phyloP scores from a whole-genome alignment of 75 land plant genomes.

The Gnetum montanum region DNA sequence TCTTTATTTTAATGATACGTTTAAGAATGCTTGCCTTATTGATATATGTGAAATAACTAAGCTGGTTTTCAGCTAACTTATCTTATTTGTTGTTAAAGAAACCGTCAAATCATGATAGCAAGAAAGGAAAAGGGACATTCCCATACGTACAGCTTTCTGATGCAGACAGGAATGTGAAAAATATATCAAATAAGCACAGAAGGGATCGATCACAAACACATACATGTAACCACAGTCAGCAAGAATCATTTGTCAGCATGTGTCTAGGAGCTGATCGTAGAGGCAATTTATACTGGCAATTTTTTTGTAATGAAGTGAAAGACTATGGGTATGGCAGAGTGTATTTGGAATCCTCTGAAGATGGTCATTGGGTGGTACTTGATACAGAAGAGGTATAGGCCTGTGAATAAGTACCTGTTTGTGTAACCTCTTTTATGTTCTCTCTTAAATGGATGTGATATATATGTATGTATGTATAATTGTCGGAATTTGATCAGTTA shows the following conservation, averaged over 20 bases:
- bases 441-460: not conserved
- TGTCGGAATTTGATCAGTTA: not conserved
- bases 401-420: not conserved
- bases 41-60: too few species aligned
- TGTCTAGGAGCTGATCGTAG: constrained; percentile 86
- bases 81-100: too few species aligned
- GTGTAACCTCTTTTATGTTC: not conserved
- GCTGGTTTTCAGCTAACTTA: too few species aligned
- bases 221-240: constrained; percentile 20
- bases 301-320: constrained; percentile 44
- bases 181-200: not conserved
- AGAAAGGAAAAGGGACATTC: constrained; percentile 1
- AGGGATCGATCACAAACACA: constrained; percentile 23
- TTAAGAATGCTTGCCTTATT: too few species aligned
- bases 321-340: constrained; percentile 77
- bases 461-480: not conserved
- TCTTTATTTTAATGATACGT: constrained; percentile 27
- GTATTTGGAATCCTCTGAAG: constrained; percentile 86
- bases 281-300: constrained; percentile 89
- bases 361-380: constrained; percentile 92
- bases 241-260: constrained; percentile 32
- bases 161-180: not conserved
- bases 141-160: not conserved
- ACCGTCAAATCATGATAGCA: too few species aligned
- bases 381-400: constrained; percentile 69